Evolutionary conservation across 2,329 filamentous ascomycete species (phyloP).

Genomic region (Botrytis hyacinthi): DNA sequence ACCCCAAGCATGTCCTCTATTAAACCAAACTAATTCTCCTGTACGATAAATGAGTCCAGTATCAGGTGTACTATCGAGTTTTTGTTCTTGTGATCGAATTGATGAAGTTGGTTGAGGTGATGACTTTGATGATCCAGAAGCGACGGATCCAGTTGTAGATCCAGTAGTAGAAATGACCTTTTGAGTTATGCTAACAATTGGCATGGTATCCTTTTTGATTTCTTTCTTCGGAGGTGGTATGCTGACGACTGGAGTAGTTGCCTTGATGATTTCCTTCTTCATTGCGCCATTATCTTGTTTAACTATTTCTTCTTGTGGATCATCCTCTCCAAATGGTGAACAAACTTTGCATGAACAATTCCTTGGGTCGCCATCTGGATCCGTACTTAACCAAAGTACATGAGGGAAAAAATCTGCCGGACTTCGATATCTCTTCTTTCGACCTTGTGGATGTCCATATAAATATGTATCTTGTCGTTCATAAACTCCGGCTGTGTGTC

Average conservation of each 20-base stretch:
- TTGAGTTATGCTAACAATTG: slow-evolving; percentile 7
- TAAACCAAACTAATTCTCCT: slow-evolving; percentile 58
- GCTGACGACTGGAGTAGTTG: neutral
- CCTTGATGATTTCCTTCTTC: slow-evolving; percentile 25
- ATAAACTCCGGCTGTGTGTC: slow-evolving; percentile 46
- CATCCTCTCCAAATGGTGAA: slow-evolving; percentile 47
- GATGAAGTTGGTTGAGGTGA: slow-evolving; percentile 15
- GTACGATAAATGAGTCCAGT: slow-evolving; percentile 50
- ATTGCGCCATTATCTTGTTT: slow-evolving; percentile 26
- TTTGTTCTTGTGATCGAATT: slow-evolving; percentile 44
- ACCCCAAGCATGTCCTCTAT: slow-evolving; percentile 51
- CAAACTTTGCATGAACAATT: slow-evolving; percentile 59
- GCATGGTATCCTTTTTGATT: slow-evolving; percentile 15
- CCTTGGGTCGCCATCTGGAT: slow-evolving; percentile 48
- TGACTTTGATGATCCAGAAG: slow-evolving; percentile 20
- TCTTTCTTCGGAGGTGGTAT: slow-evolving; percentile 24
- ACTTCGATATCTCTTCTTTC: slow-evolving; percentile 56
- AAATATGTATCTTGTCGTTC: slow-evolving; percentile 59
- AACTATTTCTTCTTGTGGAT: slow-evolving; percentile 39
- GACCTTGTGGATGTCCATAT: slow-evolving; percentile 57
- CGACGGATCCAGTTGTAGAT: neutral
- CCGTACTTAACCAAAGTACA: slow-evolving; percentile 54
- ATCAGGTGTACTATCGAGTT: slow-evolving; percentile 46
- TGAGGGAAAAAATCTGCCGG: slow-evolving; percentile 60
- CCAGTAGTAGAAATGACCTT: neutral